These are phyloP conservation scores for Pedinophyceae sp. DNA, from an alignment of 139 green algal genomes.

Conservation along the genomic window DNA sequence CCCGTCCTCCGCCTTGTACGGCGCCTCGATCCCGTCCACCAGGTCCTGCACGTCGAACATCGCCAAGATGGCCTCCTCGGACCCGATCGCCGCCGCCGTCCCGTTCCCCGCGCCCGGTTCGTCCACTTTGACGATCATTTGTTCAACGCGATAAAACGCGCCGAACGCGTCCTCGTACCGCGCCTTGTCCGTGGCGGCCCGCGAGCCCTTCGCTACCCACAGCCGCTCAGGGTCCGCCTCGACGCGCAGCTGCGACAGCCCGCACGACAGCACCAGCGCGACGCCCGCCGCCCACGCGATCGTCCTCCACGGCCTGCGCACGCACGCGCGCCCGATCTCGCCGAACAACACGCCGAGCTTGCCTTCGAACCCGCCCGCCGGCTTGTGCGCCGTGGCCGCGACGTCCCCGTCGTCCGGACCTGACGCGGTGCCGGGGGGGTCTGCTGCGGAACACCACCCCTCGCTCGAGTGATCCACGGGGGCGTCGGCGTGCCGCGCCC, in stretches of 20 bases:
- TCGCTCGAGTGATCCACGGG: too few species aligned
- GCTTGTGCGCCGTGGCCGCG: too few species aligned
- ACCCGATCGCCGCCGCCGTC: background rate
- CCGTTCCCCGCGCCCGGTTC: background rate
- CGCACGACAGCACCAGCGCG: slow-evolving; percentile 22
- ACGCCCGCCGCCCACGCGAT: slow-evolving; percentile 15
- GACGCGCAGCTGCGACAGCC: slow-evolving; percentile 26
- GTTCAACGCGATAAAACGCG: slow-evolving; percentile 74
- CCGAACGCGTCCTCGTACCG: slow-evolving; percentile 70
- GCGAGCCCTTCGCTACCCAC: slow-evolving; percentile 16
- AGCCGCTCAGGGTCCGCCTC: slow-evolving; percentile 16
- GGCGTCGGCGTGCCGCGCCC: too few species aligned
- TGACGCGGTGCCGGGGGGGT: too few species aligned
- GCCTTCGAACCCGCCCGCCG: too few species aligned
- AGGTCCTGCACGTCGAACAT: slow-evolving; percentile 69
- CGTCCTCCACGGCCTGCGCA: background rate
- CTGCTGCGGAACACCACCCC: too few species aligned
- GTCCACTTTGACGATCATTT: slow-evolving; percentile 34
- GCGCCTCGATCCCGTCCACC: slow-evolving; percentile 24
- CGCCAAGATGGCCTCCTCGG: background rate
- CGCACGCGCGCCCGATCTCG: background rate
- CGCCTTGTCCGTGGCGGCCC: slow-evolving; percentile 25
- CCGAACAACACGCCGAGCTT: too few species aligned
- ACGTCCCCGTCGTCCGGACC: too few species aligned
- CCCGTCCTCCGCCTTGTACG: too few species aligned